Evolutionary conservation across 108 stramenopile species (phyloP), one percentile per base, ranked within the genome.

Genomic region (Cyclotella baltica): DNA sequence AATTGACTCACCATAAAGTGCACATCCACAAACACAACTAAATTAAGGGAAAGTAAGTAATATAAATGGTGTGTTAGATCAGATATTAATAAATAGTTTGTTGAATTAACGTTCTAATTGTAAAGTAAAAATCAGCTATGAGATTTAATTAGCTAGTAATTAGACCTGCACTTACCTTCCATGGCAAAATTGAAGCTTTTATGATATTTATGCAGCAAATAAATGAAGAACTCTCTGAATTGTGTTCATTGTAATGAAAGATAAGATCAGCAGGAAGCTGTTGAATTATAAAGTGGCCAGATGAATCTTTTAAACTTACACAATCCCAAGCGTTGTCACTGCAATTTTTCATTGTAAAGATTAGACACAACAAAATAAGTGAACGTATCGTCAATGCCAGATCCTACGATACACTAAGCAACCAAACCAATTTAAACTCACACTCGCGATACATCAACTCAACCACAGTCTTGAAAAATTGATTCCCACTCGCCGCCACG

Each of bases 1-100:
- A 59, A 33, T 30, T 30, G 10, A 31, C 58, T 64, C n/a, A 64
- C 63, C 65, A 88, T 82, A 80, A 96, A 94, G 72, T 96, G 96
- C 47, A 94, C 91, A 56, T 94, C 87, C n/a, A 90, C 88, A 81
- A 96, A 96, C 34, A 89, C 79, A 36, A 63, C 83, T 77, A 8
- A 46, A 18, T 4, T n/a, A 62, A 2, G 8, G 31, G n/a, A 34
- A 25, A 43, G 16, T 15, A 51, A 13, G 34, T 9, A 25, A 70
- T 4, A 22, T 36, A 2, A 25, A 51, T n/a, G n/a, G n/a, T n/a
- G n/a, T n/a, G n/a, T n/a, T n/a, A n/a, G n/a, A 50, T 25, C 57
- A 31, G 30, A 29, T 36, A 6, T 48, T 48, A 48, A n/a, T 48
- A n/a, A 48, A 48, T 2, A n/a, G 19, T 1, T 48, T 16, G 2